Evolutionary conservation across 257 asterid species (phyloP).

Genomic region (Solanum pinnatisectum): DNA sequence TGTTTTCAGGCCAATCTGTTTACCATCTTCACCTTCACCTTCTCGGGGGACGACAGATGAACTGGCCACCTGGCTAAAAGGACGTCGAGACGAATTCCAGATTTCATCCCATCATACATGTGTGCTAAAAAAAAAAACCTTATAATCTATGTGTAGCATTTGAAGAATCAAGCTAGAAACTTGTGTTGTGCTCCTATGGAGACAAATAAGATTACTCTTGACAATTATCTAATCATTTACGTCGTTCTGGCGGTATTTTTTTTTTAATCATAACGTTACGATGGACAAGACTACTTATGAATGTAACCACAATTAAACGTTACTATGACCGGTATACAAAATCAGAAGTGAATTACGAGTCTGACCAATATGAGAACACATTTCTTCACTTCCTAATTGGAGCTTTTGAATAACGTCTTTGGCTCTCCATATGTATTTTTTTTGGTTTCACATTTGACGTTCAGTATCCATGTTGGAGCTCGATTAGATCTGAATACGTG

Average conservation of each 20-base stretch:
- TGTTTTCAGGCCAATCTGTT: slow-evolving; percentile 72
- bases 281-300: no score
- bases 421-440: background rate
- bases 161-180: background rate
- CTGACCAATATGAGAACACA: background rate
- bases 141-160: background rate
- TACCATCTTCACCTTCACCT: slow-evolving; percentile 91
- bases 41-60: slow-evolving; percentile 92
- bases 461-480: background rate
- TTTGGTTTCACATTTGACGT: background rate
- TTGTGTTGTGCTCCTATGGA: background rate
- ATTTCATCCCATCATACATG: background rate
- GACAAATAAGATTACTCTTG: background rate
- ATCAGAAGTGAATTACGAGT: background rate
- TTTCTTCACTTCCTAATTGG: background rate
- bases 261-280: background rate
- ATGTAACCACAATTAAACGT: background rate
- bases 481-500: background rate
- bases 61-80: slow-evolving; percentile 95
- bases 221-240: background rate
- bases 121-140: background rate
- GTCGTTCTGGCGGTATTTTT: background rate
- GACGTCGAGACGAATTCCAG: background rate
- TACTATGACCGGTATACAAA: background rate
- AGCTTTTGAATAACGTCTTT: background rate